Evolutionary conservation across 768 basidiomycete species (phyloP).

Genomic region (Mrakia gelida): DNA sequence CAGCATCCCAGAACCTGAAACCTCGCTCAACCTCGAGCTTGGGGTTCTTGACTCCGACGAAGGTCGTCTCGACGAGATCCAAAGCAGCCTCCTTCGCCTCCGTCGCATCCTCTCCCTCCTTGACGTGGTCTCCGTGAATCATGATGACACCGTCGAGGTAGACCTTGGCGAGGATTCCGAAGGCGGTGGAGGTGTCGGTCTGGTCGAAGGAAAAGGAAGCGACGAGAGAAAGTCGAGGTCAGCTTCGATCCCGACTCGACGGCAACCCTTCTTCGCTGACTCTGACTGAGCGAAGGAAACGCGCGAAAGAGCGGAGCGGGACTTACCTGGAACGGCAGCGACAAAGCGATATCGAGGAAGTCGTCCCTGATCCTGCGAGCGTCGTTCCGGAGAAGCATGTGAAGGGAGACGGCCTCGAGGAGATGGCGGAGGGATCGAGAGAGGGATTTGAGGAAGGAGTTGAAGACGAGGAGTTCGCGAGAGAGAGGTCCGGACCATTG

Average conservation of each 20-base stretch:
- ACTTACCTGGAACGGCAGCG: conserved; percentile 40
- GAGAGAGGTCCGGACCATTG: conserved; percentile 95
- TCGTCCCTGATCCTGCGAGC: conserved; percentile 84
- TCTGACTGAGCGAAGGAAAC: neutral
- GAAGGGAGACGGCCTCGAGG: conserved; percentile 83
- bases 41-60: conserved; percentile 75
- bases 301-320: neutral
- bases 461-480: conserved; percentile 94
- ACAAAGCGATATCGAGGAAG: conserved; percentile 82
- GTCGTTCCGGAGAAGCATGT: conserved; percentile 86
- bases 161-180: conserved; percentile 94
- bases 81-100: conserved; percentile 76
- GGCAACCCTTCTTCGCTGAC: neutral
- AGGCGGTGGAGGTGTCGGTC: conserved; percentile 92
- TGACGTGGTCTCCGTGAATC: conserved; percentile 71
- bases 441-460: conserved; percentile 89
- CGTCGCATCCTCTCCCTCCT: conserved; percentile 60
- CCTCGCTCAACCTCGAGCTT: conserved; percentile 88
- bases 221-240: conserved; percentile 60
- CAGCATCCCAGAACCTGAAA: conserved; percentile 98
- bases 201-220: conserved; percentile 47
- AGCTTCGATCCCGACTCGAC: neutral
- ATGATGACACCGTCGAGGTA: conserved; percentile 83
- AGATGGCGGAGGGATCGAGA: conserved; percentile 84
- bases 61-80: conserved; percentile 88